phyloP scores from a whole-genome alignment of 495 filamentous ascomycete species.

The Trichocladium antarcticum region DNA sequence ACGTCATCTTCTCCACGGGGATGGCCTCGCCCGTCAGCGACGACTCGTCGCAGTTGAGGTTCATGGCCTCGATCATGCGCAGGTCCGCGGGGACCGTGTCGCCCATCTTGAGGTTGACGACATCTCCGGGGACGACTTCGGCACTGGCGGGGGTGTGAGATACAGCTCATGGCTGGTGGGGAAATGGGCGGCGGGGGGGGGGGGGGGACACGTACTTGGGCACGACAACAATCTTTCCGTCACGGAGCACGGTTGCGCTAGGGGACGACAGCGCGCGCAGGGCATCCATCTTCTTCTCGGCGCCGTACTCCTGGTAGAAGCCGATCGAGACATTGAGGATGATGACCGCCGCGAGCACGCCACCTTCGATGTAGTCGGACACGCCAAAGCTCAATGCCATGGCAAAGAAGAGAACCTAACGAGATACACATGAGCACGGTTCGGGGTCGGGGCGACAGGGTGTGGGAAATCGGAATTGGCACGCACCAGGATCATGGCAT shows the following conservation, averaged over 20 bases:
- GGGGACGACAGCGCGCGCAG: slow-evolving; percentile 68
- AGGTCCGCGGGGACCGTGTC: slow-evolving; percentile 74
- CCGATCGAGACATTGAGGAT: slow-evolving; percentile 66
- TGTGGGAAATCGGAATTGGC: background rate
- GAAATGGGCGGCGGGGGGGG: too few species aligned
- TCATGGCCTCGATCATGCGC: slow-evolving; percentile 67
- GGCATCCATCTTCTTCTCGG: slow-evolving; percentile 79
- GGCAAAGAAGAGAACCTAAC: slow-evolving; percentile 66
- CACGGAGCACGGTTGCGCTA: slow-evolving; percentile 62
- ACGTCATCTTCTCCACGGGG: slow-evolving; percentile 27
- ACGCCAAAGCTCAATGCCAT: slow-evolving; percentile 78
- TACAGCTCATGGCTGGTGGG: too few species aligned
- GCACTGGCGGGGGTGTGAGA: slow-evolving; percentile 38
- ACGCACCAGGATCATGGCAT: slow-evolving; percentile 57
- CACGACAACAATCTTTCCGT: slow-evolving; percentile 53
- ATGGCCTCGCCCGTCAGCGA: slow-evolving; percentile 61
- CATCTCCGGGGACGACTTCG: slow-evolving; percentile 72
- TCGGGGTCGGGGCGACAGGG: background rate
- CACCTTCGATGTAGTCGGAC: slow-evolving; percentile 70
- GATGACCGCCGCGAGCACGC: slow-evolving; percentile 72
- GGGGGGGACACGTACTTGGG: slow-evolving; percentile 39
- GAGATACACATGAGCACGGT: background rate
- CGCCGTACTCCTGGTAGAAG: slow-evolving; percentile 74
- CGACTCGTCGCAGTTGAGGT: slow-evolving; percentile 39
- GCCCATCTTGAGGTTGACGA: slow-evolving; percentile 69